A percentile compares a stretch with the other conserved stretches of the same genome.
Evolutionary conservation across 2,329 filamentous ascomycete species (phyloP).

Genomic region (Alternaria incomplexa): DNA sequence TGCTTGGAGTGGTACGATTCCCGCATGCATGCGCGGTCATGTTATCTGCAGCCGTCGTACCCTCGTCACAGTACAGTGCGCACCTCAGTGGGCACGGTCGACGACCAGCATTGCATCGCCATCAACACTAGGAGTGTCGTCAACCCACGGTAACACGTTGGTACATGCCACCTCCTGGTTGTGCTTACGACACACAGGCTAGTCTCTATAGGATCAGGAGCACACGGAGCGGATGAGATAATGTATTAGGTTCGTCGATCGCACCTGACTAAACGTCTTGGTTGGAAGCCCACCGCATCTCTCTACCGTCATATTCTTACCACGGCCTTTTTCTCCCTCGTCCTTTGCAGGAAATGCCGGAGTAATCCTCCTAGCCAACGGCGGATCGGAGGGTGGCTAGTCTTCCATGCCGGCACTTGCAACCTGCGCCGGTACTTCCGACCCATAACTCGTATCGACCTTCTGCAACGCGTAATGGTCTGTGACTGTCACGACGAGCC

Average conservation of each 20-base stretch:
- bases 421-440: conserved; percentile 3
- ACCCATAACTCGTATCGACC: neutral
- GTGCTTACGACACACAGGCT: neutral
- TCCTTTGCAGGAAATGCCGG: neutral
- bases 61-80: neutral
- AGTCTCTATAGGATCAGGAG: neutral
- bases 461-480: neutral
- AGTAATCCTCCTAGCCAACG: neutral
- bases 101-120: neutral
- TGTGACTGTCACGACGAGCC: neutral
- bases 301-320: neutral
- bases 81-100: neutral
- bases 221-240: conserved; percentile 1
- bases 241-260: conserved; percentile 8
- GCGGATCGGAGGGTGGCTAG: neutral
- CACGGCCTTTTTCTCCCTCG: neutral
- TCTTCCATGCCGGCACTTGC: conserved; percentile 5
- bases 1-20: neutral
- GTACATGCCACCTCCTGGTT: neutral
- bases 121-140: neutral
- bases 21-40: neutral
- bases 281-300: neutral
- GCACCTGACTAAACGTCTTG: neutral
- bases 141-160: neutral
- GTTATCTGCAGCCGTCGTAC: neutral